Evolutionary conservation across 1,284 basidiomycete species (phyloP).

Genomic region (Microstroma glucosiphilum): DNA sequence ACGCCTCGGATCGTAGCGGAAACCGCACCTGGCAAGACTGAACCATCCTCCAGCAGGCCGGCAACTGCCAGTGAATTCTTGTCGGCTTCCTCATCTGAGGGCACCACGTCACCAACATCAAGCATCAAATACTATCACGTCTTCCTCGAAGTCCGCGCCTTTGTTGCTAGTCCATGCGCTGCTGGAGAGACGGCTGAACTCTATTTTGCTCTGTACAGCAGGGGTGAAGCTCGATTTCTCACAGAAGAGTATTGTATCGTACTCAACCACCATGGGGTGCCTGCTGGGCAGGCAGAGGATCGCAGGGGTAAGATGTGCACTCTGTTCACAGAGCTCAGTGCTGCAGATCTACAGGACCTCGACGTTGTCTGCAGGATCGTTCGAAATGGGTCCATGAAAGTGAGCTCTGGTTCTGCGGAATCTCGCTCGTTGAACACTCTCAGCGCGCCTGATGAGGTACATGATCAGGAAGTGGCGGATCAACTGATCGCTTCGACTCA

Average conservation of each 20-base stretch:
- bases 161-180: conserved; percentile 79
- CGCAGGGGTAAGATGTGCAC: conserved; percentile 30
- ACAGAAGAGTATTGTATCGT: conserved; percentile 89
- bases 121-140: conserved; percentile 59
- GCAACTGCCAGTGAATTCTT: neutral
- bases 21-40: too few species aligned
- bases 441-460: conserved; percentile 54
- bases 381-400: conserved; percentile 76
- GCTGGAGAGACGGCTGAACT: conserved; percentile 88
- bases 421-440: conserved; percentile 40
- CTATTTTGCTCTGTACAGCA: conserved; percentile 87
- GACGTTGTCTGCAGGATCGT: conserved; percentile 68
- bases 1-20: conserved; percentile 12
- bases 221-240: conserved; percentile 71
- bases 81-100: neutral
- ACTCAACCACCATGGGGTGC: conserved; percentile 82
- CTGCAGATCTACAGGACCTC: conserved; percentile 66
- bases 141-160: conserved; percentile 80
- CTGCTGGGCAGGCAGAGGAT: conserved; percentile 60
- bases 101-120: neutral
- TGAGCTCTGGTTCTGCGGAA: conserved; percentile 57
- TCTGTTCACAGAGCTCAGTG: conserved; percentile 79
- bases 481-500: conserved; percentile 56
- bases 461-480: neutral
- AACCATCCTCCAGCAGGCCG: too few species aligned